phyloP scores from a whole-genome alignment of 2,329 filamentous ascomycete genomes.

The Zymoseptoria passerinii region DNA sequence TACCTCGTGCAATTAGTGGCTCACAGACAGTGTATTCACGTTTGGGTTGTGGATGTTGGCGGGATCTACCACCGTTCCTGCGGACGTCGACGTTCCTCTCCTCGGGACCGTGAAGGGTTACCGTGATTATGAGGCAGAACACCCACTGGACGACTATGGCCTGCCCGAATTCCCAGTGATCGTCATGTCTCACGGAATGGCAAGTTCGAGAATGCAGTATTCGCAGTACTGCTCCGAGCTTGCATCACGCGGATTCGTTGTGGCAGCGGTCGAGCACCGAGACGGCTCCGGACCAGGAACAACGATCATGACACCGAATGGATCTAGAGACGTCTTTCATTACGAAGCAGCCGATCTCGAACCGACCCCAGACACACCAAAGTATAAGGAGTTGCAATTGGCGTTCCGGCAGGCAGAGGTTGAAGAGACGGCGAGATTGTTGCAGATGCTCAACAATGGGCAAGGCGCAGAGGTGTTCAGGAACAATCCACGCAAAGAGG shows the following conservation, averaged over 20 bases:
- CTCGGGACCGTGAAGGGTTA: conserved; percentile 24
- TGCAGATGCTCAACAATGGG: conserved; percentile 34
- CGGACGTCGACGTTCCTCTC: conserved; percentile 36
- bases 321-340: conserved; percentile 32
- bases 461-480: conserved; percentile 28
- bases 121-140: conserved; percentile 23
- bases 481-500: conserved; percentile 44
- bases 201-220: conserved; percentile 38
- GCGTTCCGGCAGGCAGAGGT: conserved; percentile 40
- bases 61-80: conserved; percentile 36
- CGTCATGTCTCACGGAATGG: conserved; percentile 42
- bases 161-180: conserved; percentile 34
- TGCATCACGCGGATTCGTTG: conserved; percentile 38
- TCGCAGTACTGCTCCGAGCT: conserved; percentile 40
- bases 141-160: conserved; percentile 25
- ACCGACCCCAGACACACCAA: conserved; percentile 20
- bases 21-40: conserved; percentile 33
- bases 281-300: conserved; percentile 40
- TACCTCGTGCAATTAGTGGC: conserved; percentile 1
- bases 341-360: conserved; percentile 30
- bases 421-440: conserved; percentile 37
- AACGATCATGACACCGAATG: conserved; percentile 32
- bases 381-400: conserved; percentile 37
- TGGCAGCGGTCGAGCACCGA: conserved; percentile 41
- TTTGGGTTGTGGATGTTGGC: conserved; percentile 36